These are phyloP conservation scores for Akanthomyces dipterigenus DNA, from an alignment of 2,329 filamentous ascomycete genomes.

Conservation along the genomic window DNA sequence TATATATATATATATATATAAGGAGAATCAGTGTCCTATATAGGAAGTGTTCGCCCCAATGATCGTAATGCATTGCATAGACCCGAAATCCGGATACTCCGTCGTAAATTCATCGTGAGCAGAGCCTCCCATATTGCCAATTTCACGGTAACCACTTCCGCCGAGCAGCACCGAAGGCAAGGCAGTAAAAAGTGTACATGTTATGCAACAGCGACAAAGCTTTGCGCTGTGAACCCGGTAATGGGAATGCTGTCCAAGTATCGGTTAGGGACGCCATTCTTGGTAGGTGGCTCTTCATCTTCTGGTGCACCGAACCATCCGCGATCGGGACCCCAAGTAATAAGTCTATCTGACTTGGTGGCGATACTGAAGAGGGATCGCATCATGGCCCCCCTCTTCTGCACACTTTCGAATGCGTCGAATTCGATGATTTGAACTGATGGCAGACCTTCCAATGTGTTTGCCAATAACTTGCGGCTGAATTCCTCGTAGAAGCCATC, in stretches of 20 bases:
- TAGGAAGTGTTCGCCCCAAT: neutral
- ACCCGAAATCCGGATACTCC: neutral
- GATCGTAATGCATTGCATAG: neutral
- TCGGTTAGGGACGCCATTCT: slow-evolving; percentile 3
- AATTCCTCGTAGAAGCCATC: slow-evolving; percentile 67
- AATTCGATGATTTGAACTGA: slow-evolving; percentile 56
- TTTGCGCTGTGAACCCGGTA: slow-evolving; percentile 2
- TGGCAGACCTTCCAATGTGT: slow-evolving; percentile 51
- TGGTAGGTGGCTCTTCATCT: slow-evolving; percentile 21
- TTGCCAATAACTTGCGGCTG: slow-evolving; percentile 48
- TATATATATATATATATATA: no score
- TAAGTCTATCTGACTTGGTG: slow-evolving; percentile 38
- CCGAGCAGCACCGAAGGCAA: neutral
- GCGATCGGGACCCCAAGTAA: slow-evolving; percentile 62
- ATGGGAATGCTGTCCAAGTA: slow-evolving; percentile 7
- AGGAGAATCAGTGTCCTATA: neutral
- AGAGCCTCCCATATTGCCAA: neutral
- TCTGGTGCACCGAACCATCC: slow-evolving; percentile 51
- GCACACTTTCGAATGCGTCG: slow-evolving; percentile 61
- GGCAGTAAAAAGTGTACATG: neutral
- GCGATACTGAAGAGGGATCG: slow-evolving; percentile 49
- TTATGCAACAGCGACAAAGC: slow-evolving; percentile 9
- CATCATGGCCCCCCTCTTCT: slow-evolving; percentile 60
- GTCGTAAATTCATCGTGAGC: neutral
- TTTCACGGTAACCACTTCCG: neutral